Evolutionary conservation across 2,329 filamentous ascomycete genomes (phyloP), one percentile per base, ranked within the genome.

Genomic region (Huntiella omanensis): DNA sequence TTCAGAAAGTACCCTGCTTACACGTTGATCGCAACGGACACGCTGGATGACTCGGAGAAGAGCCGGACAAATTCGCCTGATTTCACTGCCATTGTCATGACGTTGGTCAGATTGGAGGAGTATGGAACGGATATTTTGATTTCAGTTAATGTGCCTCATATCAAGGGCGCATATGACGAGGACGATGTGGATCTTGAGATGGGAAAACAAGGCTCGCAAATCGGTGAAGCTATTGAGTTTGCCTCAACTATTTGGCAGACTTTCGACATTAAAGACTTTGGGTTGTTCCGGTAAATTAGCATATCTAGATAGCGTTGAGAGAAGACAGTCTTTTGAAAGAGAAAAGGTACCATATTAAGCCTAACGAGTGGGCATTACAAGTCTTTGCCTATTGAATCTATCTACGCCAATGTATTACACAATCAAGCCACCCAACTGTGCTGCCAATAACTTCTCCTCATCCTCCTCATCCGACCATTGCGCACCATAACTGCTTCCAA

Each of bases 81-180:
- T 56, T 82, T 82, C 60, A 83, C 83, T 5, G 82, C 75, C 37
- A 78, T 91, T 50, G 74, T 87, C 53, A 68, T 93, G 53, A 75
- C 84, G 12, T 67, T 95, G 36, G 64, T 95, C 48, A 71, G 88
- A 12, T 68, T 96, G 40, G 79, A 79, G 60, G 70, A 73, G 55
- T 70, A 86, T 57, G 68, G 67, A 48, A 88, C 87, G 1, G 88
- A 96, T 61, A 64, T 96, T 35, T 65, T 94, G 40, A 75, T 94
- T 51, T 83, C 83, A 36, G 75, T 94, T 57, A 95, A 94, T 61
- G 82, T 93, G 41, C 88, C 87, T 22, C 80, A 91, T 57, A 79
- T 85, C 53, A 70, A 74, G 54, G 78, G 79, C 51, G 75, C 82
- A 59, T 85, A 85, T 58, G 68, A 77, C 54, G 73, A 77, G 59